A percentile compares a stretch with the other conserved stretches of the same genome.
These are phyloP conservation scores for Yamadazyma philogaea DNA, from an alignment of 805 yeast species.

Conservation along the genomic window DNA sequence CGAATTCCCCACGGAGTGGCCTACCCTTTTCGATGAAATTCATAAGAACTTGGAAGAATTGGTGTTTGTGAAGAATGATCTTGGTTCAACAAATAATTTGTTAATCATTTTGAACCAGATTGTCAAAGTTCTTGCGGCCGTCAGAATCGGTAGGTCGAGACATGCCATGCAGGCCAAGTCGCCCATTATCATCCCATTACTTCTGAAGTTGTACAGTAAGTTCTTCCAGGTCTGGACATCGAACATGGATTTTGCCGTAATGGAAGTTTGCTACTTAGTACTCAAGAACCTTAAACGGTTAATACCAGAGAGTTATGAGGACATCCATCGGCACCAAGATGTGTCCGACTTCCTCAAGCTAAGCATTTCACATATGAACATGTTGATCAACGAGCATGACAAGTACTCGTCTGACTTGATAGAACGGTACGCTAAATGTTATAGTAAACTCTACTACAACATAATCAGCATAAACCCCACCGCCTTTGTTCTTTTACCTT, in stretches of 20 bases:
- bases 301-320: conserved; percentile 71
- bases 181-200: conserved; percentile 56
- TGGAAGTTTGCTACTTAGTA: conserved; percentile 76
- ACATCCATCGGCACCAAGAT: conserved; percentile 57
- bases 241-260: conserved; percentile 46
- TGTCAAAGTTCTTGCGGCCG: conserved; percentile 68
- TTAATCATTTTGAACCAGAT: conserved; percentile 72
- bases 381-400: conserved; percentile 53
- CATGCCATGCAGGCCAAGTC: conserved; percentile 73
- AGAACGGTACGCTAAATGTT: conserved; percentile 71
- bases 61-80: conserved; percentile 38
- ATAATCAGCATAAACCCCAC: conserved; percentile 62
- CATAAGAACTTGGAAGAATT: conserved; percentile 44
- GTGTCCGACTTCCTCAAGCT: conserved; percentile 59
- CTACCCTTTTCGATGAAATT: conserved; percentile 66
- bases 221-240: conserved; percentile 64
- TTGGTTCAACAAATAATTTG: conserved; percentile 57
- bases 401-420: conserved; percentile 45
- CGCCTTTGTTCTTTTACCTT: conserved; percentile 65
- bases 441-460: conserved; percentile 68
- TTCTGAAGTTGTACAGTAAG: conserved; percentile 56
- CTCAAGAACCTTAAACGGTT: conserved; percentile 68
- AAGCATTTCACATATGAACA: conserved; percentile 58
- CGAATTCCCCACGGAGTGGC: conserved; percentile 91
- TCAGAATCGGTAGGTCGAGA: conserved; percentile 79